A percentile compares a stretch with the other conserved stretches of the same genome.
Conservation (phyloP, 306 rosid species). For the Aeschynomene evenia region DNA sequence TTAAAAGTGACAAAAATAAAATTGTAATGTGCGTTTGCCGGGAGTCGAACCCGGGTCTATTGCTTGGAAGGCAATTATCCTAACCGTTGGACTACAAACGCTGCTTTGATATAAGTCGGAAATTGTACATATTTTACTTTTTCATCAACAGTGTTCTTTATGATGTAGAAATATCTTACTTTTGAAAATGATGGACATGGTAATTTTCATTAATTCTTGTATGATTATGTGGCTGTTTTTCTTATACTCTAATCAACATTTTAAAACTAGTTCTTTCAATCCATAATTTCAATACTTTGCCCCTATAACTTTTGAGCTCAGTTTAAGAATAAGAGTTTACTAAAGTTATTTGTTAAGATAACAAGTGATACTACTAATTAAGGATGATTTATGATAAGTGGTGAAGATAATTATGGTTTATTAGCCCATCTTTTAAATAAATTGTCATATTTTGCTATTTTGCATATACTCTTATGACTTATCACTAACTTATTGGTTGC, state of each 20-base stretch:
- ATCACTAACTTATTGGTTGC: not conserved
- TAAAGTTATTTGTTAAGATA: no score
- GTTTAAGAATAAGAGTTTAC: not conserved
- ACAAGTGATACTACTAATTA: no score
- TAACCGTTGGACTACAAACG: conserved; percentile 52
- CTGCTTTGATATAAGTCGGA: not conserved
- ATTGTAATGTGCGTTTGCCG: conserved; percentile 49
- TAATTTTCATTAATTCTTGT: not conserved
- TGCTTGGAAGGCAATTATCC: conserved; percentile 52
- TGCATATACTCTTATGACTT: not conserved
- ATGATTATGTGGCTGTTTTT: not conserved
- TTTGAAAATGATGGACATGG: not conserved
- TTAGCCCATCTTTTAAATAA: no score
- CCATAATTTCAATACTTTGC: no score
- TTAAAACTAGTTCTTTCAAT: no score
- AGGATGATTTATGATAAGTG: no score
- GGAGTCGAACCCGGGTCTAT: conserved; percentile 55
- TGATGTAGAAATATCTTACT: not conserved
- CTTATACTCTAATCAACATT: no score
- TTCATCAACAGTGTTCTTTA: no score
- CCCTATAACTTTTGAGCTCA: not conserved
- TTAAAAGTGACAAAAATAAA: no score
- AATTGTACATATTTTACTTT: no score
- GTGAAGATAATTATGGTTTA: no score
- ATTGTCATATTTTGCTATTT: no score